Evolutionary conservation across 225 moss, liverwort and hornwort genomes (phyloP).

Genomic region (Polytrichum commune): DNA sequence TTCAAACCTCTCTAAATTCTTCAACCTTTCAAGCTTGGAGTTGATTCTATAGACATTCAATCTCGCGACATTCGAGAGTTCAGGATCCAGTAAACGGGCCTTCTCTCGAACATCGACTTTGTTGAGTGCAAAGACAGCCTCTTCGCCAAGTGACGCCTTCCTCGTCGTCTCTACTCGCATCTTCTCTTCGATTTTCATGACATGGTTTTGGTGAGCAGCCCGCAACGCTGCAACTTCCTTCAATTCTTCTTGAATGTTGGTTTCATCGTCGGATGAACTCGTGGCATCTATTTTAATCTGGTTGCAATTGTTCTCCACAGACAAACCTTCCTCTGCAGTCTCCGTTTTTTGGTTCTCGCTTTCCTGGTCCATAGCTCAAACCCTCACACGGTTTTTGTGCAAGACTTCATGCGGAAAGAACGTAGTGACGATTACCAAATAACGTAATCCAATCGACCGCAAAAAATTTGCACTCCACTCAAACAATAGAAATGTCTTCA

Average conservation of each 20-base stretch:
- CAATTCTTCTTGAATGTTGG: not conserved
- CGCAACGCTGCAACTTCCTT: not conserved
- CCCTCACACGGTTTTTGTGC: too few species aligned
- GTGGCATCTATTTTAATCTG: not conserved
- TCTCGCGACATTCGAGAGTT: not conserved
- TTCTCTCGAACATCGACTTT: not conserved
- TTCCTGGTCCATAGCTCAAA: too few species aligned
- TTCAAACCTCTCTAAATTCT: not conserved
- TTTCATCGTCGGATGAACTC: slow-evolving; percentile 5
- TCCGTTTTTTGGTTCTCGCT: too few species aligned
- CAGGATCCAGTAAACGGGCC: too few species aligned
- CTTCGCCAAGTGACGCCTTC: slow-evolving; percentile 4
- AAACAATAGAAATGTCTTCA: too few species aligned
- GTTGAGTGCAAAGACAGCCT: slow-evolving; percentile 10
- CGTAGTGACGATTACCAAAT: too few species aligned
- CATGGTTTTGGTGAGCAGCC: not conserved
- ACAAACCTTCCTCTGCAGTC: not conserved
- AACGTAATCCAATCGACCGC: too few species aligned
- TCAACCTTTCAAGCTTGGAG: not conserved
- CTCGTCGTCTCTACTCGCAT: slow-evolving; percentile 1
- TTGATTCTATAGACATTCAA: not conserved
- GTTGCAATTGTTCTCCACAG: not conserved
- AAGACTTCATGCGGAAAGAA: too few species aligned
- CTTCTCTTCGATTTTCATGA: not conserved
- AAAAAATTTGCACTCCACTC: too few species aligned